phyloP scores from a whole-genome alignment of 2,329 filamentous ascomycete genomes.

The Apiospora koreana region DNA sequence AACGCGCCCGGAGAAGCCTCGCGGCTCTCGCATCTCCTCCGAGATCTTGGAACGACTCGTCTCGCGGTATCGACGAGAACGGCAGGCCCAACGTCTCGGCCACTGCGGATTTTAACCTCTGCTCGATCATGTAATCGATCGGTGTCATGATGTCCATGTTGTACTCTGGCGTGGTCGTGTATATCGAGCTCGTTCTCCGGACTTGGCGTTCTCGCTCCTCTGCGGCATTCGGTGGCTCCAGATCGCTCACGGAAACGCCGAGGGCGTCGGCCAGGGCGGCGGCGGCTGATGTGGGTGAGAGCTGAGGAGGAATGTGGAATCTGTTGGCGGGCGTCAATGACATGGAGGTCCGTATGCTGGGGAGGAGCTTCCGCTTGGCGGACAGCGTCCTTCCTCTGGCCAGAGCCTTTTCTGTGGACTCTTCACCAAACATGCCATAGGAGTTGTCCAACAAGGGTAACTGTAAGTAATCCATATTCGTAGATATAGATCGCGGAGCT shows the following conservation, averaged over 20 bases:
- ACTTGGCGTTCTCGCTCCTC: not conserved
- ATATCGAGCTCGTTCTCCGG: constrained; percentile 24
- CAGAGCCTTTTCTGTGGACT: not conserved
- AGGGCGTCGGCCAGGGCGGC: constrained; percentile 29
- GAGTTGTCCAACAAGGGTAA: constrained; percentile 14
- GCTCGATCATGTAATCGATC: constrained; percentile 23
- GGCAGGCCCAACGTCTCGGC: constrained; percentile 39
- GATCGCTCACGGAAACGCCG: constrained; percentile 28
- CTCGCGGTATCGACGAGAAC: constrained; percentile 32
- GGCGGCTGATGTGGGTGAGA: constrained; percentile 25
- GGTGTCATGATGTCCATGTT: not conserved
- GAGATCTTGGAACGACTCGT: constrained; percentile 46
- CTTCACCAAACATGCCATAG: constrained; percentile 12
- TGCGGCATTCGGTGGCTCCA: constrained; percentile 24
- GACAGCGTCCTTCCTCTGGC: not conserved
- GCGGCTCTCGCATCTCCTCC: constrained; percentile 42
- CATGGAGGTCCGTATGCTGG: constrained; percentile 23
- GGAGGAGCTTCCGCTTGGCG: constrained; percentile 20
- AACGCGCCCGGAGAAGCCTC: constrained; percentile 33
- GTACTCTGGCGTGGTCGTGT: constrained; percentile 16
- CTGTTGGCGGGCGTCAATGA: constrained; percentile 10
- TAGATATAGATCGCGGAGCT: not conserved
- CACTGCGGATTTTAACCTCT: constrained; percentile 36
- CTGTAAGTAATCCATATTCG: constrained; percentile 2
- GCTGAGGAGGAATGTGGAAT: constrained; percentile 17